Percentiles rank a stretch among this genome's conserved stretches.
These are phyloP conservation scores for Arabidopsis hybrid DNA, from an alignment of 441 rosid genomes.

Conservation along the genomic window DNA sequence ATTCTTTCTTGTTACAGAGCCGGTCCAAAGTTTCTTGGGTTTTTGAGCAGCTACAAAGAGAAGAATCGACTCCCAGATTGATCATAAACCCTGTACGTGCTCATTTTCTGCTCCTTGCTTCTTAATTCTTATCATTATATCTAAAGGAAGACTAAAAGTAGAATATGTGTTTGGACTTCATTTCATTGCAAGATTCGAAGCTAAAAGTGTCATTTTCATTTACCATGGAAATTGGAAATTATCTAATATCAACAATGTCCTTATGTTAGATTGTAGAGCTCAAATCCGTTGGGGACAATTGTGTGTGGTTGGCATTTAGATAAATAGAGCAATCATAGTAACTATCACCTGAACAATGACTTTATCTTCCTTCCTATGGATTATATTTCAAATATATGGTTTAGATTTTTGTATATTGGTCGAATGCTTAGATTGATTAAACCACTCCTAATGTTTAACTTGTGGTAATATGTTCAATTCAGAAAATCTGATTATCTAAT, in stretches of 20 bases:
- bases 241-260: conserved; percentile 14
- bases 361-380: conserved; percentile 3
- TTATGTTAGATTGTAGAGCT: conserved; percentile 21
- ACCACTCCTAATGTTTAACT: background rate
- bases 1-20: conserved; percentile 31
- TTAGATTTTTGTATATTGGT: conserved; percentile 19
- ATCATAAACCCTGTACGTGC: conserved; percentile 20
- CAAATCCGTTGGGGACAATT: conserved; percentile 35
- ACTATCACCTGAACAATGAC: conserved; percentile 38
- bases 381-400: conserved; percentile 20
- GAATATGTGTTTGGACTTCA: conserved; percentile 12
- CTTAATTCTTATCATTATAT: conserved; percentile 18
- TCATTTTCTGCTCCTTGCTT: conserved; percentile 22
- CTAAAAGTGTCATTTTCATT: conserved; percentile 13
- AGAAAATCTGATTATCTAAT: background rate
- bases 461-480: background rate
- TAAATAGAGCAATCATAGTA: conserved; percentile 11
- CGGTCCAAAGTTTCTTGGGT: conserved; percentile 4
- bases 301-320: conserved; percentile 33
- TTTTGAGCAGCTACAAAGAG: conserved; percentile 24
- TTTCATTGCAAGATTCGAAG: conserved; percentile 31
- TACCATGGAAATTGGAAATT: conserved; percentile 1
- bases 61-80: background rate
- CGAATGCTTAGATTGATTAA: background rate
- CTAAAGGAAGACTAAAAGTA: conserved; percentile 5